Evolutionary conservation across 305 asterid genomes (phyloP).

Genomic region (Rubia peregrina): DNA sequence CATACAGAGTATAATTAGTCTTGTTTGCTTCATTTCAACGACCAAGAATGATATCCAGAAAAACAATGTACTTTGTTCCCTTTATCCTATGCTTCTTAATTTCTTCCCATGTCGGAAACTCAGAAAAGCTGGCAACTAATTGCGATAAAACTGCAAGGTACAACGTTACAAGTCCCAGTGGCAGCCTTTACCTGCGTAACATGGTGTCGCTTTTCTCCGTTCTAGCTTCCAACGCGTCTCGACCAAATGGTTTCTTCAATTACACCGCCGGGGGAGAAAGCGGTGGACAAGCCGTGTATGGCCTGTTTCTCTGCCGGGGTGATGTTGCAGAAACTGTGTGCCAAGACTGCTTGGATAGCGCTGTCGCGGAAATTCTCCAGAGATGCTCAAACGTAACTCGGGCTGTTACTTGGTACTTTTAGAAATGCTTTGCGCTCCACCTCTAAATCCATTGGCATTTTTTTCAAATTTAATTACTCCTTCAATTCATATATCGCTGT

Average conservation of each 20-base stretch:
- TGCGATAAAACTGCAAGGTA: neutral
- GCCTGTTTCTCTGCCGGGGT: slow-evolving; percentile 10
- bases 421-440: neutral
- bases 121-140: neutral
- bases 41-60: neutral
- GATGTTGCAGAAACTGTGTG: slow-evolving; percentile 4
- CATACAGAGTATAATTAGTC: too few species aligned
- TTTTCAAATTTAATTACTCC: too few species aligned
- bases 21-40: neutral
- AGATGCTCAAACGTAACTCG: neutral
- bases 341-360: slow-evolving; percentile 1
- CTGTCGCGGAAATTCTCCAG: neutral
- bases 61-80: neutral
- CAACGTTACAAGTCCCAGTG: neutral
- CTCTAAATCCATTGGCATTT: too few species aligned
- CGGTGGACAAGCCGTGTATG: neutral
- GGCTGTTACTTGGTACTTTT: slow-evolving; percentile 15
- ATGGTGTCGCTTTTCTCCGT: neutral
- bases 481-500: too few species aligned
- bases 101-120: neutral
- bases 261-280: neutral
- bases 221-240: slow-evolving; percentile 5
- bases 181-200: neutral
- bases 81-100: neutral
- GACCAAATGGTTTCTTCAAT: neutral